A percentile compares a stretch with the other conserved stretches of the same genome.
Conservation (phyloP, 441 rosid genomes). For the Erodium trifolium region DNA sequence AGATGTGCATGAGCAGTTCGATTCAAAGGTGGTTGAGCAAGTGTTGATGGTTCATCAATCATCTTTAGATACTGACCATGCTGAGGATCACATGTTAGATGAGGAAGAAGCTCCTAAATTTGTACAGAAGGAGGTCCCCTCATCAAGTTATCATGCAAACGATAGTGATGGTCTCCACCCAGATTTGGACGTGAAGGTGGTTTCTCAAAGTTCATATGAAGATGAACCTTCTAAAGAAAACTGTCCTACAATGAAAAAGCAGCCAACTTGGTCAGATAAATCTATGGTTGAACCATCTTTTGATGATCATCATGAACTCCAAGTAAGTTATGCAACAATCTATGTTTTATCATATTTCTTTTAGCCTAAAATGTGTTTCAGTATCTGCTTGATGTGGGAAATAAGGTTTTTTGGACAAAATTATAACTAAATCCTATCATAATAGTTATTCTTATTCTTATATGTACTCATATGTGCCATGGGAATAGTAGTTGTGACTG, state of each 20-base stretch:
- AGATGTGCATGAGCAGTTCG: conserved; percentile 13
- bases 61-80: conserved; percentile 29
- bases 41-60: conserved; percentile 25
- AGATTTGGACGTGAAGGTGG: conserved; percentile 35
- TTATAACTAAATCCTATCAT: not conserved
- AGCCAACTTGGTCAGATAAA: conserved; percentile 42
- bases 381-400: not conserved
- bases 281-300: conserved; percentile 36
- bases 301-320: conserved; percentile 23
- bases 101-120: conserved; percentile 28
- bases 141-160: conserved; percentile 24
- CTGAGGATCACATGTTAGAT: conserved; percentile 24
- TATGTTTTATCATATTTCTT: conserved; percentile 15
- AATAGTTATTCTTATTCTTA: not conserved
- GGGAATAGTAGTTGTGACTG: conserved; percentile 2
- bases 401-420: not conserved
- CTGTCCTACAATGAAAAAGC: conserved; percentile 30
- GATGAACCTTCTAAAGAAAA: conserved; percentile 30
- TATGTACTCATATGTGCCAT: not conserved
- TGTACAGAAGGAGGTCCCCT: conserved; percentile 29
- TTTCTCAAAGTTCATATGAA: conserved; percentile 27
- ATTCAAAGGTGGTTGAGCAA: conserved; percentile 17
- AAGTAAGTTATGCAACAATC: conserved; percentile 30
- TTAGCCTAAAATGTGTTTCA: not conserved
- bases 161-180: conserved; percentile 24